Evolutionary conservation across 2,329 filamentous ascomycete species (phyloP).

Genomic region (Fonsecaea nubica): DNA sequence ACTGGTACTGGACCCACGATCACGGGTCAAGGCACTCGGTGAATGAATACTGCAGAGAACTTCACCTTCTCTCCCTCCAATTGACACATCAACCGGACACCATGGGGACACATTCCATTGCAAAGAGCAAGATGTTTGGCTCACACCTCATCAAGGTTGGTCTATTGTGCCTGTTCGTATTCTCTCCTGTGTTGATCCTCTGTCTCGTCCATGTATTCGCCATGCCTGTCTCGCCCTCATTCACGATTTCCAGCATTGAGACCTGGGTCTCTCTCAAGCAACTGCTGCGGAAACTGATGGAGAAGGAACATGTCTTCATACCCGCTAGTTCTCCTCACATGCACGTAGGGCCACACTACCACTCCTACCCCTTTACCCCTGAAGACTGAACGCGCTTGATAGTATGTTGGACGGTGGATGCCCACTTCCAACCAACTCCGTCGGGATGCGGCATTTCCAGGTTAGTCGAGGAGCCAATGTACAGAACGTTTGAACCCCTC

Average conservation of each 20-base stretch:
- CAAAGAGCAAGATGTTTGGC: neutral
- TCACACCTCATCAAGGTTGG: neutral
- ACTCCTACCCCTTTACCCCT: neutral
- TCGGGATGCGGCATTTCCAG: slow-evolving; percentile 29
- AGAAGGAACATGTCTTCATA: slow-evolving; percentile 13
- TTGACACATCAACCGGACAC: too few species aligned
- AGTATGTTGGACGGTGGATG: slow-evolving; percentile 34
- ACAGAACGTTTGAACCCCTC: neutral
- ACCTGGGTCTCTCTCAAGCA: neutral
- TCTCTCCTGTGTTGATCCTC: neutral
- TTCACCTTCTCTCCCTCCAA: neutral
- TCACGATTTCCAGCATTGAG: slow-evolving; percentile 4
- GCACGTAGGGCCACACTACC: slow-evolving; percentile 9
- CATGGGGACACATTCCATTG: neutral
- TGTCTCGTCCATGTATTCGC: neutral
- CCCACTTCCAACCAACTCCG: slow-evolving; percentile 23
- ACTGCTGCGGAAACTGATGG: slow-evolving; percentile 6
- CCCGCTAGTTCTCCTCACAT: slow-evolving; percentile 21
- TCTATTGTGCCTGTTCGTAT: neutral
- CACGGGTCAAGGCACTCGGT: neutral
- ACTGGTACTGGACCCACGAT: neutral
- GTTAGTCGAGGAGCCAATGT: slow-evolving; percentile 6
- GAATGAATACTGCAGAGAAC: neutral
- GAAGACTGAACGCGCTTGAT: slow-evolving; percentile 7
- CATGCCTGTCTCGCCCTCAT: neutral